Evolutionary conservation across 352 stramenopile species (phyloP), one percentile per base, ranked within the genome.

Genomic region (Bremia lactucae): DNA sequence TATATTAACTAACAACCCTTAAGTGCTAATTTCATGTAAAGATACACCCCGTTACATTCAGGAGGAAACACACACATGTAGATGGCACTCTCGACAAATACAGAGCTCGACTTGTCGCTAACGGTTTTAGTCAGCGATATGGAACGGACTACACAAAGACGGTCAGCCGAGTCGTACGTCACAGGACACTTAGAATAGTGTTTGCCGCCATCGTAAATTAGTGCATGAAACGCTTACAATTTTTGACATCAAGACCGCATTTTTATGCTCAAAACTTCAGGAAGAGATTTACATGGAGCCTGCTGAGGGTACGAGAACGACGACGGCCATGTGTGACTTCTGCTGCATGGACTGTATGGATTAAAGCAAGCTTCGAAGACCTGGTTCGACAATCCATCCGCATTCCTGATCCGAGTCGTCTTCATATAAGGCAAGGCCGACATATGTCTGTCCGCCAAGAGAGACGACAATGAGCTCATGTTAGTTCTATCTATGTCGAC

Each of bases 121-220:
- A 44, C 3, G 24, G 34, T 3, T 51, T 44, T 10, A 44, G 19
- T 5, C 44, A 51, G 13, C 44, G 44, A 16, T 51, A 28, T 25
- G 34, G 44, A 11, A 38, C 56, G 1, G 60, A 74, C 37, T 74
- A 61, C 43, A 62, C 57, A 0, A 37, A 67, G 25, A 74, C 60
- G 0, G 68, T 65, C 42, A 51, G 35, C 9, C 52, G 52, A 3
- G 26, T 33, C 26, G 26, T 33, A n/a, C 4, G 11, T 4, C 26
- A 33, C 26, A 9, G 26, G 4, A 33, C 26, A 2, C 51, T 68
- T 0, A 42, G 47, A 2, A 0, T 53, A 0, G 34, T 62, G 26
- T n/a, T 33, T 9, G 47, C 39, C 1, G n/a, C 59, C 9, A 47
- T 25, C 4, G 34, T 55, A 1, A 0, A 22, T 4, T 23, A 28